A percentile compares a stretch with the other conserved stretches of the same genome.
These are phyloP conservation scores for Metschnikowia colocasiae DNA, from an alignment of 805 yeast species.

Conservation along the genomic window DNA sequence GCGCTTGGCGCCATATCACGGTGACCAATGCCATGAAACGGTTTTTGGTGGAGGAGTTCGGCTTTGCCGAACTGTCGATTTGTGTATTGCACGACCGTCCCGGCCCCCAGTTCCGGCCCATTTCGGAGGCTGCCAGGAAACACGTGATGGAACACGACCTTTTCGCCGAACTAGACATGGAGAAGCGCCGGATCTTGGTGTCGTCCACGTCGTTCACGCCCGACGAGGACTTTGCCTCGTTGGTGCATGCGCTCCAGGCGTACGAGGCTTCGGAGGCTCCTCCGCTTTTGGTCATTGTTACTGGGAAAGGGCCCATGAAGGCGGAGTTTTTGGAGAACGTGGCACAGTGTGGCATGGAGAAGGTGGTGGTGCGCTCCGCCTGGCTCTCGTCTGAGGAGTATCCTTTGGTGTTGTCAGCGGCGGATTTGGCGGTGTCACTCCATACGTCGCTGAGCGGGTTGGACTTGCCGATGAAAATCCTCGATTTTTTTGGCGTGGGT, in stretches of 20 bases:
- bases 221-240: slow-evolving; percentile 79
- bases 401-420: slow-evolving; percentile 66
- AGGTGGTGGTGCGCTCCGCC: slow-evolving; percentile 55
- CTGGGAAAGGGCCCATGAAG: slow-evolving; percentile 92
- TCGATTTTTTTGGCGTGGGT: slow-evolving; percentile 95
- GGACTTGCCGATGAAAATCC: slow-evolving; percentile 95
- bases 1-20: slow-evolving; percentile 69
- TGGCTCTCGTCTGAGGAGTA: slow-evolving; percentile 83
- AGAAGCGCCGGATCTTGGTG: slow-evolving; percentile 60
- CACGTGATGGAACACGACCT: slow-evolving; percentile 26
- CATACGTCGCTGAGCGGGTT: slow-evolving; percentile 91
- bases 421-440: slow-evolving; percentile 85
- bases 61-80: slow-evolving; percentile 43
- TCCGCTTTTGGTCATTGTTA: slow-evolving; percentile 67
- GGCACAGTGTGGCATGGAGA: slow-evolving; percentile 37
- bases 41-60: slow-evolving; percentile 55
- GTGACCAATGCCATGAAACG: slow-evolving; percentile 74
- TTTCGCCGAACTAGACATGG: slow-evolving; percentile 24
- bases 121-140: slow-evolving; percentile 26
- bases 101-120: slow-evolving; percentile 59
- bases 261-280: slow-evolving; percentile 49
- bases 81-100: slow-evolving; percentile 85
- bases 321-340: slow-evolving; percentile 48
- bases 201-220: slow-evolving; percentile 94
- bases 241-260: slow-evolving; percentile 62